phyloP scores from a whole-genome alignment of 768 basidiomycete genomes.

The Mrakia frigida region DNA sequence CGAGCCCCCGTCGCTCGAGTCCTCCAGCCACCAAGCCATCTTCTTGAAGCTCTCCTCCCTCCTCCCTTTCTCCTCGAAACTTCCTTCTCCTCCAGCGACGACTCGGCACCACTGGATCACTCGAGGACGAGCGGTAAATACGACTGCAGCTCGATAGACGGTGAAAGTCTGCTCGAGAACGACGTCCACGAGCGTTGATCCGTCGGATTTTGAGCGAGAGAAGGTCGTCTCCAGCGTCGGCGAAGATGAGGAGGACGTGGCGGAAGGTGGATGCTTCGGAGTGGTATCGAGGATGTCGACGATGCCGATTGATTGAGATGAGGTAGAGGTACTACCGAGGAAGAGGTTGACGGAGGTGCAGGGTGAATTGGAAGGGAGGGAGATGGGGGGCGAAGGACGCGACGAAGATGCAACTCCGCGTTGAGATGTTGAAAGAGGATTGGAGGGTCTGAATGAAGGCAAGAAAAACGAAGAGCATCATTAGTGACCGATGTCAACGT shows the following conservation, averaged over 20 bases:
- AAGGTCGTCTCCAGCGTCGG: neutral
- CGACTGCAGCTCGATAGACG: neutral
- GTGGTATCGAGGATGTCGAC: neutral
- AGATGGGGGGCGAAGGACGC: neutral
- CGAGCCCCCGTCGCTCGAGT: neutral
- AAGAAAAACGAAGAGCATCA: too few species aligned
- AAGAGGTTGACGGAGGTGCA: neutral
- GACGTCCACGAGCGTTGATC: neutral
- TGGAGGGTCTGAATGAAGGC: too few species aligned
- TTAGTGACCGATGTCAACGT: too few species aligned
- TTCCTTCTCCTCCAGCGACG: neutral
- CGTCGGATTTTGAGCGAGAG: neutral
- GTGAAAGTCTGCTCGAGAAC: slow-evolving; percentile 2
- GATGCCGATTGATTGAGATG: neutral
- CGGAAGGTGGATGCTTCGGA: neutral
- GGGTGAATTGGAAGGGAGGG: neutral
- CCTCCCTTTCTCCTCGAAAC: neutral
- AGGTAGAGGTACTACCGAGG: neutral
- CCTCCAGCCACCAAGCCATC: neutral
- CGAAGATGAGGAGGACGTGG: neutral
- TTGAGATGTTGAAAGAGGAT: too few species aligned
- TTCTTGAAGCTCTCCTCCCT: neutral
- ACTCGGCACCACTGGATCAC: neutral
- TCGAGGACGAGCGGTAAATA: neutral
- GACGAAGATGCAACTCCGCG: neutral